Percentiles rank a stretch among this genome's conserved stretches.
Evolutionary conservation across 192 early-diverging fungal species (phyloP).

Genomic region (Linnemannia elongata): DNA sequence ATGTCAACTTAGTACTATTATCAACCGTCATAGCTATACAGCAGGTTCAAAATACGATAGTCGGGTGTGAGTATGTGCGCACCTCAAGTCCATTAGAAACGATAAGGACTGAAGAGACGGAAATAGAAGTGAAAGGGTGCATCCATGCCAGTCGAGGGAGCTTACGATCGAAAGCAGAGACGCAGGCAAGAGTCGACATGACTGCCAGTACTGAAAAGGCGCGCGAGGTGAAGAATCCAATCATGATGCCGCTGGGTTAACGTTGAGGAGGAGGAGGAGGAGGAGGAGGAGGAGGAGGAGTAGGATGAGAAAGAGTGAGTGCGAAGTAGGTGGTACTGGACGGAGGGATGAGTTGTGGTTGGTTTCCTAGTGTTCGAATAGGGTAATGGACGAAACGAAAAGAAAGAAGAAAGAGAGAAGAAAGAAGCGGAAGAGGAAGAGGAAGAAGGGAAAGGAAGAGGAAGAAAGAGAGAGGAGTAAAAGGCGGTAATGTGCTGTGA

Average conservation of each 20-base stretch:
- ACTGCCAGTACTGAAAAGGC: slow-evolving; percentile 12
- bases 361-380: not conserved
- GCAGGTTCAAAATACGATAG: not conserved
- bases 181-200: slow-evolving; percentile 14
- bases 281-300: not conserved
- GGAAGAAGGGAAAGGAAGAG: not conserved
- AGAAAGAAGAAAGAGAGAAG: not conserved
- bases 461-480: not conserved
- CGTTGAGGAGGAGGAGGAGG: not conserved
- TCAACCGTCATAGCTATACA: slow-evolving; percentile 29
- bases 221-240: slow-evolving; percentile 10
- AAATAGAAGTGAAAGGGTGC: not conserved
- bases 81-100: not conserved
- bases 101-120: not conserved
- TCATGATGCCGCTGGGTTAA: not conserved
- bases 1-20: slow-evolving; percentile 50
- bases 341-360: too few species aligned
- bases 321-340: not conserved
- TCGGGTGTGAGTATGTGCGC: not conserved
- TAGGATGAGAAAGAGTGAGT: not conserved
- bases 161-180: slow-evolving; percentile 42
- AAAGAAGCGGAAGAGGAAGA: not conserved
- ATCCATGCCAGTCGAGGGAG: too few species aligned
- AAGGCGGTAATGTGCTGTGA: not conserved
- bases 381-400: not conserved